phyloP scores from a whole-genome alignment of 1,284 basidiomycete species.

The Puccinia coronata region DNA sequence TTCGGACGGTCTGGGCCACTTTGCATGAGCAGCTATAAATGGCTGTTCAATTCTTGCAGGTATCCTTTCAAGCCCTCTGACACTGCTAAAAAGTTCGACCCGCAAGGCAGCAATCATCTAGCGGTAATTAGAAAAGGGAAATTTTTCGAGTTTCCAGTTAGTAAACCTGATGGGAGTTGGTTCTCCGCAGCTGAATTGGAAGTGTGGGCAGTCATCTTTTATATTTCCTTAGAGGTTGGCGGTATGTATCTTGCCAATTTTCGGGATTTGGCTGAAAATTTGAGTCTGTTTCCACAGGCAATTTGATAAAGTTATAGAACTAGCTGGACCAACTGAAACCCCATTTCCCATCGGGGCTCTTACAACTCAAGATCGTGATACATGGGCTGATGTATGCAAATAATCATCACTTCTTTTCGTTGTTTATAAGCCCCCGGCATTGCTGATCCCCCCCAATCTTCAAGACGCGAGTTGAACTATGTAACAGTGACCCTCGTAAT shows the following conservation, averaged over 20 bases:
- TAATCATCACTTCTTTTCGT: conserved; percentile 12
- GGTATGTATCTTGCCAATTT: too few species aligned
- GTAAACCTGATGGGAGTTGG: conserved; percentile 67
- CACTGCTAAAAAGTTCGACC: conserved; percentile 78
- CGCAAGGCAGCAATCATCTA: conserved; percentile 77
- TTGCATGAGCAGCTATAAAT: conserved; percentile 92
- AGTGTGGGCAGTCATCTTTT: conserved; percentile 60
- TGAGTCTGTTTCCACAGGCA: conserved; percentile 66
- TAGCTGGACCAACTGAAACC: conserved; percentile 65
- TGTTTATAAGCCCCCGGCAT: background rate
- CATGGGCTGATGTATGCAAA: conserved; percentile 81
- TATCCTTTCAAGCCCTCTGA: conserved; percentile 83
- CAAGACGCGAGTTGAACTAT: conserved; percentile 67
- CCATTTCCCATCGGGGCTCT: conserved; percentile 73
- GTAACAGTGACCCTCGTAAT: conserved; percentile 70
- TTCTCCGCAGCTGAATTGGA: conserved; percentile 77
- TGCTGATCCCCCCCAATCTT: background rate
- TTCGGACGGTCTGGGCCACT: conserved; percentile 73
- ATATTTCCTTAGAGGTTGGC: background rate
- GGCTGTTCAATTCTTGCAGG: conserved; percentile 89
- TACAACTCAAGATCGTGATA: conserved; percentile 84
- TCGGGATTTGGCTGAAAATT: too few species aligned
- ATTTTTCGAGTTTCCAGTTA: conserved; percentile 78
- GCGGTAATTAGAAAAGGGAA: conserved; percentile 90
- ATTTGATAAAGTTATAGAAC: conserved; percentile 72